These are phyloP conservation scores for Gossypium mustelinum DNA, from an alignment of 345 rosid genomes.

Conservation along the genomic window DNA sequence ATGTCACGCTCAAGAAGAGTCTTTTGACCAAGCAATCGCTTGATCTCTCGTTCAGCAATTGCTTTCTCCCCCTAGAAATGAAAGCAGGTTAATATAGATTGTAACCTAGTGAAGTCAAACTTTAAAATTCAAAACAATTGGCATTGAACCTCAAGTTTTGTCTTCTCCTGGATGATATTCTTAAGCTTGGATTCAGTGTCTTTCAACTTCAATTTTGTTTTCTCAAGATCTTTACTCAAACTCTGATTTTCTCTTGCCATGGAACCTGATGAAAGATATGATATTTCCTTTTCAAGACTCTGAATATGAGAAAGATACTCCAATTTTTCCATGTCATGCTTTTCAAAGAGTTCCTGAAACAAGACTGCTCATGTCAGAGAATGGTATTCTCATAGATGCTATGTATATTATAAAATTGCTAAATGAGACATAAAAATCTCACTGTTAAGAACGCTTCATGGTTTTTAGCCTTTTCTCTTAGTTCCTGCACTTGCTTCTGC, in stretches of 20 bases:
- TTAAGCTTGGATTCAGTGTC: conserved; percentile 81
- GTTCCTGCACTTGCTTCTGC: conserved; percentile 46
- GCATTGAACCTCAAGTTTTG: conserved; percentile 79
- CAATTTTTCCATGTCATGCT: conserved; percentile 49
- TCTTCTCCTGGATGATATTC: conserved; percentile 86
- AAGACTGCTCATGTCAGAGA: conserved; percentile 15
- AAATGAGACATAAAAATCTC: conserved; percentile 18
- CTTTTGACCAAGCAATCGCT: conserved; percentile 65
- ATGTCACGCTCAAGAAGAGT: conserved; percentile 80
- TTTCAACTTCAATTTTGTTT: conserved; percentile 68
- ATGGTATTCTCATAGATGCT: neutral
- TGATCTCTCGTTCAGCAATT: conserved; percentile 73
- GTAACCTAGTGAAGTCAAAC: conserved; percentile 1
- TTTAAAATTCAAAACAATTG: neutral
- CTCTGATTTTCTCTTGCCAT: conserved; percentile 74
- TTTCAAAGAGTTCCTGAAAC: conserved; percentile 51
- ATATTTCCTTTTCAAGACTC: conserved; percentile 66
- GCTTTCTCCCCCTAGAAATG: conserved; percentile 74
- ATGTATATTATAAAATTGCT: neutral
- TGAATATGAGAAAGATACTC: conserved; percentile 54
- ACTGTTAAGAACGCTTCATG: conserved; percentile 47
- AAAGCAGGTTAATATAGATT: conserved; percentile 1
- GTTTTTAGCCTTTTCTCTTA: conserved; percentile 41
- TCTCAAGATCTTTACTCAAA: conserved; percentile 81
- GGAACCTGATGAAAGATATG: conserved; percentile 50